Conservation (phyloP, 305 asterid species). For the Rubia tinctorum region DNA sequence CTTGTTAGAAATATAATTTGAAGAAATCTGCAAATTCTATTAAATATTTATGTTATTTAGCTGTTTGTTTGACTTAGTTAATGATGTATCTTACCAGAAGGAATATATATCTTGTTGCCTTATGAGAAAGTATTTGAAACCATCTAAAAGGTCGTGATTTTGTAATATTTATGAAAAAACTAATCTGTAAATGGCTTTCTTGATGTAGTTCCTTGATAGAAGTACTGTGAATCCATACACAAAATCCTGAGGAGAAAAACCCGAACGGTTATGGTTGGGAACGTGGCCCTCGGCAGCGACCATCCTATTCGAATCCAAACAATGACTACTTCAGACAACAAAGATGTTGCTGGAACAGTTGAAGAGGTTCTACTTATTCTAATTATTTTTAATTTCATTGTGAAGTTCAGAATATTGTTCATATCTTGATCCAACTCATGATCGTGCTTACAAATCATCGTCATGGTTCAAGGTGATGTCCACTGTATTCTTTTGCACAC, state of each 20-base stretch:
- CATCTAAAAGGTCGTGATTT: background rate
- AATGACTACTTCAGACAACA: slow-evolving; percentile 97
- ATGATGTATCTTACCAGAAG: background rate
- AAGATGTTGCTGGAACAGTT: slow-evolving; percentile 92
- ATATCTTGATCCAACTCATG: slow-evolving; percentile 4
- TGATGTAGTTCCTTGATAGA: slow-evolving; percentile 87
- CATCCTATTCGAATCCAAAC: slow-evolving; percentile 98
- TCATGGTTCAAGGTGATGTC: slow-evolving; percentile 1
- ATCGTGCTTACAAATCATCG: background rate
- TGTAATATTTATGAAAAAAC: background rate
- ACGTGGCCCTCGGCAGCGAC: slow-evolving; percentile 93
- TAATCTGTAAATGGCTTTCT: slow-evolving; percentile 4
- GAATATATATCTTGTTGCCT: slow-evolving; percentile 1
- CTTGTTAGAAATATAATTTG: background rate
- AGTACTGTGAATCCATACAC: slow-evolving; percentile 87
- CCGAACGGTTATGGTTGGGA: slow-evolving; percentile 95
- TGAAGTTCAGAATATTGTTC: background rate
- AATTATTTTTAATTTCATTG: background rate
- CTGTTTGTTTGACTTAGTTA: background rate
- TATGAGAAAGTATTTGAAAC: background rate
- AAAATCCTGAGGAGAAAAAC: slow-evolving; percentile 92
- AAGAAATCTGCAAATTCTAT: background rate
- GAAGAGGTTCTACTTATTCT: slow-evolving; percentile 66
- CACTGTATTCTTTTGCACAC: background rate
- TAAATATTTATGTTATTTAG: background rate